A percentile compares a stretch with the other conserved stretches of the same genome.
Conservation (phyloP, 768 basidiomycete genomes). For the Agrocybe praecox region DNA sequence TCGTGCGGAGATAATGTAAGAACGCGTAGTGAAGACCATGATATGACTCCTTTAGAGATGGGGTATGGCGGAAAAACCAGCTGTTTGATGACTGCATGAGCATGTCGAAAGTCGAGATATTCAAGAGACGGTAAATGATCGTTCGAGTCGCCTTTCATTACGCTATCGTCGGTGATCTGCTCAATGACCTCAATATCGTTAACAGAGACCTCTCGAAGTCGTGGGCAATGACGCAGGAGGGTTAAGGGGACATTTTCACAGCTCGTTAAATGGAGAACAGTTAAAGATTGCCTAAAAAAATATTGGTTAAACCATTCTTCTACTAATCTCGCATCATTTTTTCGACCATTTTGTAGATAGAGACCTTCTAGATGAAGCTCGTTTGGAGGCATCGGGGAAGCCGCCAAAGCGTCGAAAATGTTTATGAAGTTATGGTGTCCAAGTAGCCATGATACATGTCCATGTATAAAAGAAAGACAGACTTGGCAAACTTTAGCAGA, state of each 20-base stretch:
- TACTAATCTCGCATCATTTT: background rate
- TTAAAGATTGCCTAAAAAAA: conserved; percentile 5
- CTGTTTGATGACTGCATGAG: conserved; percentile 2
- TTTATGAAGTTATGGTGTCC: background rate
- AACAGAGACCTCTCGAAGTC: too few relatives aligned
- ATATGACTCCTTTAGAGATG: background rate
- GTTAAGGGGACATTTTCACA: too few relatives aligned
- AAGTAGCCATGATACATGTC: conserved; percentile 1
- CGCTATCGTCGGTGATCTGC: too few relatives aligned
- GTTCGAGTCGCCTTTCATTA: too few relatives aligned
- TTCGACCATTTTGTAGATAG: background rate
- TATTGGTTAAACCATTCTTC: background rate
- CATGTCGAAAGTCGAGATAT: background rate
- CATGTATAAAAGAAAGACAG: background rate
- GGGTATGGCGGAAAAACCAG: conserved; percentile 4
- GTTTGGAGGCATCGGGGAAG: conserved; percentile 5
- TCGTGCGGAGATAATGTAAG: conserved; percentile 7
- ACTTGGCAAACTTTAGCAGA: background rate
- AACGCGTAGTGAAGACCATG: conserved; percentile 11
- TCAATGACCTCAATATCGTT: too few relatives aligned
- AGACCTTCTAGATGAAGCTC: background rate
- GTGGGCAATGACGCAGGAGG: too few relatives aligned
- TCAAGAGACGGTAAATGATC: conserved; percentile 8
- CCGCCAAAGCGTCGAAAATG: conserved; percentile 1
- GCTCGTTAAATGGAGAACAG: too few relatives aligned